Conservation (phyloP, 805 yeast species). For the Nakazawaea populi region DNA sequence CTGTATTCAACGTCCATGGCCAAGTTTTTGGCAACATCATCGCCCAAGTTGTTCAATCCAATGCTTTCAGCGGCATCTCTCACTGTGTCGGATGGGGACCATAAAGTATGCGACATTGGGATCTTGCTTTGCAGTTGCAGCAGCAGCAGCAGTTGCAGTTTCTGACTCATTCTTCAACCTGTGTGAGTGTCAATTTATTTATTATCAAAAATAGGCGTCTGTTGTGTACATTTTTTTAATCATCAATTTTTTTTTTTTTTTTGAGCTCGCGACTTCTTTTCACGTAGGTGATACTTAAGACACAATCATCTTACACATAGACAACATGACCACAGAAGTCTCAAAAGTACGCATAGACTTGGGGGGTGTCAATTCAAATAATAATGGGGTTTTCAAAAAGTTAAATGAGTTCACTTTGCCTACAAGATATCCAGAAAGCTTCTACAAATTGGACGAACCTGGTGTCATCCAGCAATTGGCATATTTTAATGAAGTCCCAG, state of each 20-base stretch:
- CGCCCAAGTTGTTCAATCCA: constrained; percentile 73
- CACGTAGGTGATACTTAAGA: not conserved
- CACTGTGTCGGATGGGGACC: constrained; percentile 98
- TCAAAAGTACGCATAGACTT: constrained; percentile 1
- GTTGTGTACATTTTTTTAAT: not conserved
- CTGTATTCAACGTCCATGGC: constrained; percentile 99
- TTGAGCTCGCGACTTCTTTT: not conserved
- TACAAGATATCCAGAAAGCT: constrained; percentile 3
- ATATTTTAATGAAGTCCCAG: constrained; percentile 71
- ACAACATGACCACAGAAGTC: not conserved
- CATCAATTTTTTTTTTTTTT: not conserved
- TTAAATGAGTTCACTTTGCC: constrained; percentile 1
- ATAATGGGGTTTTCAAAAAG: constrained; percentile 6
- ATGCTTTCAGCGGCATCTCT: constrained; percentile 91
- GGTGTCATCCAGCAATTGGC: constrained; percentile 2
- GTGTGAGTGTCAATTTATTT: not conserved
- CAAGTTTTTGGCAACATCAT: constrained; percentile 87
- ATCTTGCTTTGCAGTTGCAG: constrained; percentile 24
- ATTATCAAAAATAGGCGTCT: not conserved
- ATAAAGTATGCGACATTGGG: constrained; percentile 79
- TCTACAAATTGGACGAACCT: not conserved
- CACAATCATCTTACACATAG: not conserved
- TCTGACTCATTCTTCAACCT: not conserved
- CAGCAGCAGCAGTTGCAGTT: constrained; percentile 2
- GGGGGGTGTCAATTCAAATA: constrained; percentile 4